Evolutionary conservation across 495 filamentous ascomycete genomes (phyloP), one percentile per base, ranked within the genome.

Genomic region (Neurospora terricola): DNA sequence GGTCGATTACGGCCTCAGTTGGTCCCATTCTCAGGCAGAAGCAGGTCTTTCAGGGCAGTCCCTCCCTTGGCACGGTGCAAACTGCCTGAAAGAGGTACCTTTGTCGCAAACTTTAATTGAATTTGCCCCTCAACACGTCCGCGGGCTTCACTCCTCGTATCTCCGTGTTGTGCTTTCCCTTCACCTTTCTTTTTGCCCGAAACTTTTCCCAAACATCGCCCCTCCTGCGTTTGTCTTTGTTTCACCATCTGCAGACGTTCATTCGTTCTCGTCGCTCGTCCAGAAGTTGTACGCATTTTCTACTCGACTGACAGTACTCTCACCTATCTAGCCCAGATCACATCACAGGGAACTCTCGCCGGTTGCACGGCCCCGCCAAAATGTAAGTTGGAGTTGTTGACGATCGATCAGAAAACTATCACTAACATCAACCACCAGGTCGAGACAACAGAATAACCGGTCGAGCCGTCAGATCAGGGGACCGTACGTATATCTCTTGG

Each of bases 41-140:
- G 72, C 71, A 62, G 45, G 5, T 42, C 69, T 68, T 73, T 71
- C 14, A 66, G 27, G 54, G 54, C 2, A 8, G 6, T 54, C 36
- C 62, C 39, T 45, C 36, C 18, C 54, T 68, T 48, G 36, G 9
- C 62, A 27, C 9, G 54, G 37, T 36, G 40, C 23, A 66, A 59
- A 71, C 30, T 66, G 3, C 54, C 54, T 36, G 14, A 34, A 66
- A 66, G 6, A 66, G 54, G 76, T 78, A 78, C 34, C 79, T 76
- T 78, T 77, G 79, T 80, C 66, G 40, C 34, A 14, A 73, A 73
- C 42, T 77, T 78, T 69, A 76, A 79, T 76, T 75, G 75, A 74
- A 74, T 75, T 73, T 71, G 75, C 78, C 79, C 78, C 78, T 74
- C 79, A 69, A 73, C 79, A 78, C 79, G 79, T 78, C 72, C 48